These are phyloP conservation scores for Mucor plumbeus DNA, from an alignment of 371 early-diverging fungal genomes.

Conservation along the genomic window DNA sequence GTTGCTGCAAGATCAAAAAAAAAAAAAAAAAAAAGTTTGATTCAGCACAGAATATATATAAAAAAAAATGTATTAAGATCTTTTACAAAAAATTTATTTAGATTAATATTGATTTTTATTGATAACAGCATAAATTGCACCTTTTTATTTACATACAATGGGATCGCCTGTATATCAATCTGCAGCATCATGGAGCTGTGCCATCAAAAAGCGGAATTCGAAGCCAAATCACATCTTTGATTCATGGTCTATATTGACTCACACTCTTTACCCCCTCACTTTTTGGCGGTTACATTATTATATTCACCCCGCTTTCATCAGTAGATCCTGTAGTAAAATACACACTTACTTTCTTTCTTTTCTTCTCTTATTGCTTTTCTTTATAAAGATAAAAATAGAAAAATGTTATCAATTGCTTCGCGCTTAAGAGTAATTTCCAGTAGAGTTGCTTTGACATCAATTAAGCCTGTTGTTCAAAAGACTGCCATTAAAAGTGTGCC, in stretches of 20 bases:
- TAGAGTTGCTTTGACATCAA: conserved; percentile 16
- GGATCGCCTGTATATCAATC: too few relatives aligned
- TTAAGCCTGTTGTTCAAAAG: neutral
- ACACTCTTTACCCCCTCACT: neutral
- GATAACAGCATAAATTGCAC: too few relatives aligned
- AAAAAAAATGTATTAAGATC: too few relatives aligned
- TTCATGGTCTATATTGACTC: neutral
- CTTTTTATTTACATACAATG: too few relatives aligned
- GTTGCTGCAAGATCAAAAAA: too few relatives aligned
- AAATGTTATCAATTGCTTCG: conserved; percentile 15
- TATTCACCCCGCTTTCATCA: conserved; percentile 1
- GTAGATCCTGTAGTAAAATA: neutral
- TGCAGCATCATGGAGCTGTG: too few relatives aligned
- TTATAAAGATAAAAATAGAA: neutral
- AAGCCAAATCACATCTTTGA: conserved; percentile 7
- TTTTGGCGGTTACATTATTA: neutral
- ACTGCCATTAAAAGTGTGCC: neutral
- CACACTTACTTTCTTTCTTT: neutral
- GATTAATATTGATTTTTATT: too few relatives aligned
- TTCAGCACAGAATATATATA: too few relatives aligned
- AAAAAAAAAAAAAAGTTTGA: too few relatives aligned
- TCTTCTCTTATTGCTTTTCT: neutral
- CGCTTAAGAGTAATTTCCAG: conserved; percentile 17
- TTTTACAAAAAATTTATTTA: too few relatives aligned
- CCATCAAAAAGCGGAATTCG: neutral